Base-by-base conservation (phyloP, 805 yeast species). In the Saccharomycopsis javanensis region DNA sequence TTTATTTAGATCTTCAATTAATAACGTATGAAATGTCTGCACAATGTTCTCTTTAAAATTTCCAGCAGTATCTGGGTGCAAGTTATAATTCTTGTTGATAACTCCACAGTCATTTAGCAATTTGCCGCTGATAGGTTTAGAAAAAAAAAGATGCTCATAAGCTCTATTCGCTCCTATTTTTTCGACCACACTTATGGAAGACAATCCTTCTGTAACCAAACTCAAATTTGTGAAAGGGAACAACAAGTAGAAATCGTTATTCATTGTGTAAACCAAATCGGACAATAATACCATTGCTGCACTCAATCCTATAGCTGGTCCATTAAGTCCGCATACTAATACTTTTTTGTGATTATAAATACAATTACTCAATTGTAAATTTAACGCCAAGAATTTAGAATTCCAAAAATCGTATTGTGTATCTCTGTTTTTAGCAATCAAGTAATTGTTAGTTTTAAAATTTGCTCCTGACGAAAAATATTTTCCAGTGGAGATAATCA, bases 401-500 rank as follows among this genome's bases (percentile, higher is more conserved):
- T 80, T 68, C 85, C 86, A 82, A 58, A 50, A 66, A 16, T 66
- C 60, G 15, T 72, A 68, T 37, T 65, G 69, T 5, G 71, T 63
- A 52, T 69, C 69, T 5, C 66, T 66, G 4, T 60, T 54, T 27
- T 55, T 48, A 18, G 33, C 27, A 20, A 42, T 42, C 15, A 28
- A n/a, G 51, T 15, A 35, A 15, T 60, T 54, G 2, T 60, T 50
- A 28, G 11, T 31, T 13, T 53, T 7, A 31, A 48, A 46, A 66
- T 88, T 83, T 20, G 96, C 97, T 27, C 97, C 97, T 5, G 96
- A 86, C 27, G 89, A 82, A 68, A 88, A 89, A 67, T 79, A 86
- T 57, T 84, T 75, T 0, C 96, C 96, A 0, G 85, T 74, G 34
- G 89, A 76, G 65, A 81, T 83, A 53, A 89, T 69, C 53, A 86